Percentiles rank a stretch among this genome's conserved stretches.
Conservation (phyloP, 2,329 filamentous ascomycete species). For the Leptodontidium sp. region DNA sequence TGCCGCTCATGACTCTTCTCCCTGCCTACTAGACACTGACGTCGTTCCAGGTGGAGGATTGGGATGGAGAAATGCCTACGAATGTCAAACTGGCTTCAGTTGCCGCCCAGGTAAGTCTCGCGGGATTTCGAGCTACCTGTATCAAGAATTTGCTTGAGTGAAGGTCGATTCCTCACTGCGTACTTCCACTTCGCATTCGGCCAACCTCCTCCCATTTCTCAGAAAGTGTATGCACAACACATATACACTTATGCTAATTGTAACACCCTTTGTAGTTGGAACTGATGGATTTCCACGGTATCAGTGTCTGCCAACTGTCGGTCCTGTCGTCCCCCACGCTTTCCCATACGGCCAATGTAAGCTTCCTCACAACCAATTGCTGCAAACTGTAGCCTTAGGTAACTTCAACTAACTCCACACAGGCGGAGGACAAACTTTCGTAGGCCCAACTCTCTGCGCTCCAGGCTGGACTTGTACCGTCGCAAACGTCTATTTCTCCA, state of each 20-base stretch:
- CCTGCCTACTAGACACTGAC: background rate
- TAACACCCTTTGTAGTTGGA: background rate
- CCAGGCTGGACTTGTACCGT: background rate
- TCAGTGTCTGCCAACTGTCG: background rate
- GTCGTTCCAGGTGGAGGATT: background rate
- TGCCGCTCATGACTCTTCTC: background rate
- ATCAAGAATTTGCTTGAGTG: background rate
- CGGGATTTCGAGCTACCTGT: background rate
- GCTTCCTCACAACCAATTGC: background rate
- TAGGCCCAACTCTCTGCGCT: background rate
- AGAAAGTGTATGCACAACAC: background rate
- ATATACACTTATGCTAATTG: background rate
- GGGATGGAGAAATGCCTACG: constrained; percentile 2
- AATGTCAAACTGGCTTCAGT: background rate
- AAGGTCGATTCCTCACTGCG: background rate
- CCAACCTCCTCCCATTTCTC: too few relatives aligned
- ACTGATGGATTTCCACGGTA: background rate
- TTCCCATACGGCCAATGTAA: constrained; percentile 8
- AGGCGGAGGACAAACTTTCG: background rate
- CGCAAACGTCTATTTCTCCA: background rate
- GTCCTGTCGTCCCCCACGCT: constrained; percentile 1
- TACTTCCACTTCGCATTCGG: too few relatives aligned
- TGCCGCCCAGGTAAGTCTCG: background rate
- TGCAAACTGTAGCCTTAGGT: background rate
- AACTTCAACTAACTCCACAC: background rate